Conservation (phyloP, 1,284 basidiomycete genomes). For the Earliella scabrosa region DNA sequence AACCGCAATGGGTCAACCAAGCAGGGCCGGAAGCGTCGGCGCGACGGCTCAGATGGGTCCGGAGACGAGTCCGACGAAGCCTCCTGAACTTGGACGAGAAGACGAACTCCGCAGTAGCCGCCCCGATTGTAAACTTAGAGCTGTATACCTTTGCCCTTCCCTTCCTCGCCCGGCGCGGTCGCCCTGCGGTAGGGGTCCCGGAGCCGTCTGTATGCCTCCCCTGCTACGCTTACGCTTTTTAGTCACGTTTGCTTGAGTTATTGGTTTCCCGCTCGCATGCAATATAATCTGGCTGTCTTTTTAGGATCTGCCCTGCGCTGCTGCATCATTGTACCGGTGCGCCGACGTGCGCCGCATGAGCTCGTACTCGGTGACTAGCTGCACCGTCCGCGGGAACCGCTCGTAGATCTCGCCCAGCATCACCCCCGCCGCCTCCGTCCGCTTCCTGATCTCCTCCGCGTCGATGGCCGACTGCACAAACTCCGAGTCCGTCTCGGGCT, state of each 20-base stretch:
- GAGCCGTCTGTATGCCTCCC: no score
- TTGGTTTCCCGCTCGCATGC: constrained; percentile 15
- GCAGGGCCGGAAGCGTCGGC: constrained; percentile 48
- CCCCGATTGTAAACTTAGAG: constrained; percentile 25
- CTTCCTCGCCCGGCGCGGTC: constrained; percentile 1
- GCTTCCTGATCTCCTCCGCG: constrained; percentile 32
- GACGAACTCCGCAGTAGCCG: constrained; percentile 11
- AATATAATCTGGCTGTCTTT: constrained; percentile 21
- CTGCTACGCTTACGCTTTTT: no score
- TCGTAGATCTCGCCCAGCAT: constrained; percentile 48
- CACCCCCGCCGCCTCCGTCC: constrained; percentile 38
- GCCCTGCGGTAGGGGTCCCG: neutral
- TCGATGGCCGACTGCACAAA: constrained; percentile 24
- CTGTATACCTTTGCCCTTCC: constrained; percentile 10
- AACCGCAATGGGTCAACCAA: constrained; percentile 70
- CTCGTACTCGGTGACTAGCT: constrained; percentile 42
- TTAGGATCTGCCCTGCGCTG: constrained; percentile 14
- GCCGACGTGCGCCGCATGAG: constrained; percentile 17
- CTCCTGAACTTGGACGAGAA: constrained; percentile 11
- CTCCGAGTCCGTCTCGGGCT: constrained; percentile 19
- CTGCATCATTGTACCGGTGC: constrained; percentile 2
- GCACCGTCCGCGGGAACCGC: constrained; percentile 54
- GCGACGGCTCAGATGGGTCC: constrained; percentile 51
- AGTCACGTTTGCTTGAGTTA: constrained; percentile 25
- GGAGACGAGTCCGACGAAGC: constrained; percentile 55